Evolutionary conservation across 2,329 filamentous ascomycete species (phyloP).

Genomic region (Trichophyton schoenleinii): DNA sequence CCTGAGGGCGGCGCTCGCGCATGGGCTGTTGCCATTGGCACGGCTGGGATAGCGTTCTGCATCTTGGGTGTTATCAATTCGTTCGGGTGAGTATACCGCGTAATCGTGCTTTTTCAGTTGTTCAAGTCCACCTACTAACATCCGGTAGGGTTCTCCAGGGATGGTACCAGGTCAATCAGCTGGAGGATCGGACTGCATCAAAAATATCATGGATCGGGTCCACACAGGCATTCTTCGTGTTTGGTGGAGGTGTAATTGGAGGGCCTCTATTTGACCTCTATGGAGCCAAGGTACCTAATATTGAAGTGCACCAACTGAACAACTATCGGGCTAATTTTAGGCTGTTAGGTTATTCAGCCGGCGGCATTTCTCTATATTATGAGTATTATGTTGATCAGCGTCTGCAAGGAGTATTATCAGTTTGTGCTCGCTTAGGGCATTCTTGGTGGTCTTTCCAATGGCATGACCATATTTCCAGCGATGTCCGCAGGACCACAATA

Average conservation of each 20-base stretch:
- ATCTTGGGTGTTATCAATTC: constrained; percentile 8
- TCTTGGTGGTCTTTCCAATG: constrained; percentile 22
- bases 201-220: constrained; percentile 27
- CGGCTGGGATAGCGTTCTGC: constrained; percentile 6
- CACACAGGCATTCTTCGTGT: constrained; percentile 23
- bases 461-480: constrained; percentile 21
- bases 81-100: constrained; percentile 6
- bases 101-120: background rate
- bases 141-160: no score
- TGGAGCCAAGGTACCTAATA: constrained; percentile 20
- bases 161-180: no score
- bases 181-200: constrained; percentile 9
- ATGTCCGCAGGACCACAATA: constrained; percentile 18
- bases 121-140: constrained; percentile 1
- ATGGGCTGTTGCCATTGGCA: constrained; percentile 8
- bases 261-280: constrained; percentile 23
- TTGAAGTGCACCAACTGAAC: no score
- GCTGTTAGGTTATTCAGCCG: no score
- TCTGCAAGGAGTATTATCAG: constrained; percentile 22
- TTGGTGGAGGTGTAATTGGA: constrained; percentile 18
- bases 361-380: no score
- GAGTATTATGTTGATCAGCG: no score
- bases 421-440: constrained; percentile 30
- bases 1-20: constrained; percentile 8
- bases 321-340: no score